A percentile compares a stretch with the other conserved stretches of the same genome.
These are phyloP conservation scores for Boechera retrofracta DNA, from an alignment of 345 rosid species.

Conservation along the genomic window DNA sequence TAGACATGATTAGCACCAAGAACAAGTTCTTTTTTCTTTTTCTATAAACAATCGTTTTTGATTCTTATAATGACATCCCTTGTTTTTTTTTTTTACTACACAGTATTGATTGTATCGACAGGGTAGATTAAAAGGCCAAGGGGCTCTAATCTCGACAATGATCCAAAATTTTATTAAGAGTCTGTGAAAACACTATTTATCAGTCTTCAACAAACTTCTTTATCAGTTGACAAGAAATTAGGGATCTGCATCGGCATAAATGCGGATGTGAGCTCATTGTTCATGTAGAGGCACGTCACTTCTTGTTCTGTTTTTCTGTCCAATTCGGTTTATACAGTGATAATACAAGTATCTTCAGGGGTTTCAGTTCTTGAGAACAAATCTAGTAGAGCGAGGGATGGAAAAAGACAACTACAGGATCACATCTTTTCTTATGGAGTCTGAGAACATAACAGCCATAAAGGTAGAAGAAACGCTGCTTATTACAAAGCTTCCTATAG, in stretches of 20 bases:
- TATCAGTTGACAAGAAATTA: constrained; percentile 8
- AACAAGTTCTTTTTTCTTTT: no score
- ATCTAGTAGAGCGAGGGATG: not conserved
- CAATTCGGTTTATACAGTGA: not conserved
- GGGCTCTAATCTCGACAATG: no score
- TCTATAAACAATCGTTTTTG: no score
- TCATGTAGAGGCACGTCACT: not conserved
- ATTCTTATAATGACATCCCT: no score
- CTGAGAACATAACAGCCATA: not conserved
- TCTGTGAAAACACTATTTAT: not conserved
- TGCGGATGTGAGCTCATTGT: constrained; percentile 17
- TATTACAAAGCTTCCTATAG: not conserved
- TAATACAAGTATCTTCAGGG: not conserved
- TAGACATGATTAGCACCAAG: no score
- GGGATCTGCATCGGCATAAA: not conserved
- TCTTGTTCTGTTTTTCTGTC: not conserved
- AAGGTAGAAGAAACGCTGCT: not conserved
- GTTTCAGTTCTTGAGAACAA: not conserved
- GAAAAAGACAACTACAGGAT: not conserved
- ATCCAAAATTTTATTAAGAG: not conserved
- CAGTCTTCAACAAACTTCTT: not conserved
- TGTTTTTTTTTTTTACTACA: no score
- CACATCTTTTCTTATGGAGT: not conserved
- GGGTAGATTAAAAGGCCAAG: no score
- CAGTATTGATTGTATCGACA: no score